These are phyloP conservation scores for Fonsecaea nubica DNA, from an alignment of 2,329 filamentous ascomycete genomes.

Conservation along the genomic window DNA sequence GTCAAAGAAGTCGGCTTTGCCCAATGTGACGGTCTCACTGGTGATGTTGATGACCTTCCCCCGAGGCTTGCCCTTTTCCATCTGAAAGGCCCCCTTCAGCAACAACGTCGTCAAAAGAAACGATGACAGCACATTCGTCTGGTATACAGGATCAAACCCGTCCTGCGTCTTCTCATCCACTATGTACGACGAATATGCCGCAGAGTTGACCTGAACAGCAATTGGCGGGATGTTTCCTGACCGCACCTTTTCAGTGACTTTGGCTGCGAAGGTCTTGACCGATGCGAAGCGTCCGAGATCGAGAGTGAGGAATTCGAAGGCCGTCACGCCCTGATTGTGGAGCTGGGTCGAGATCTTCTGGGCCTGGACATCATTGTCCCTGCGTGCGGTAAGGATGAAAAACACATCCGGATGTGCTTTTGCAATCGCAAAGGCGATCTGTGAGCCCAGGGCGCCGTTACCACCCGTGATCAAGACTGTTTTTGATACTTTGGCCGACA, in stretches of 20 bases:
- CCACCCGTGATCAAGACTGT: constrained; percentile 19
- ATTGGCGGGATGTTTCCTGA: constrained; percentile 6
- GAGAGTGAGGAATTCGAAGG: constrained; percentile 14
- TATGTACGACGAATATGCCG: constrained; percentile 16
- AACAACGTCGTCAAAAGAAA: constrained; percentile 18
- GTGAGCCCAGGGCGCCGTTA: constrained; percentile 13
- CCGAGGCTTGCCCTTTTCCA: background rate
- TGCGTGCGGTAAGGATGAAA: constrained; percentile 18
- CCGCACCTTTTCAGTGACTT: constrained; percentile 14
- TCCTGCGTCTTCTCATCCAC: constrained; percentile 12
- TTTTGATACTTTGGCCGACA: constrained; percentile 14
- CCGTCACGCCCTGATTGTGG: constrained; percentile 6
- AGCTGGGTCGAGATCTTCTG: constrained; percentile 16
- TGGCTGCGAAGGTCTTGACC: constrained; percentile 14
- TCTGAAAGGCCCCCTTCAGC: constrained; percentile 8
- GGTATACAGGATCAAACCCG: constrained; percentile 12
- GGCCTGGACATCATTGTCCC: constrained; percentile 12
- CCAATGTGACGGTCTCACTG: constrained; percentile 8
- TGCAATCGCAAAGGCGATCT: constrained; percentile 17
- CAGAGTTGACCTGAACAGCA: constrained; percentile 13
- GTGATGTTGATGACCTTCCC: constrained; percentile 15
- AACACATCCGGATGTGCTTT: constrained; percentile 19
- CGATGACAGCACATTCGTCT: constrained; percentile 17
- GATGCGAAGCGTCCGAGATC: constrained; percentile 10
- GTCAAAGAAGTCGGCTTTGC: constrained; percentile 15